A percentile compares a stretch with the other conserved stretches of the same genome.
Evolutionary conservation across 768 basidiomycete species (phyloP).

Genomic region (Podaxis sp.): DNA sequence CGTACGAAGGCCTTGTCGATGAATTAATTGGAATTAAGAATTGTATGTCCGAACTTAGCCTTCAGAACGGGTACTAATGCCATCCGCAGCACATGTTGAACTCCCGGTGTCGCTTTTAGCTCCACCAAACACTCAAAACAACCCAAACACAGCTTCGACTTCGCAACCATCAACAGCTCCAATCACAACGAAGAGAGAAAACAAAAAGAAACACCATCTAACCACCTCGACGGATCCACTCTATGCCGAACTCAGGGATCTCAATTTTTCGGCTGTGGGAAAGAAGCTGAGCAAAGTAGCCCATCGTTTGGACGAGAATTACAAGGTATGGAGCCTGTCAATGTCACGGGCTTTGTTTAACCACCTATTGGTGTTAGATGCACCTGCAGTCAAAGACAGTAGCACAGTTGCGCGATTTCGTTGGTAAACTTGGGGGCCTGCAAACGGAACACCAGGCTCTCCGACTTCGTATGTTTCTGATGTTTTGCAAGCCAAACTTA

Average conservation of each 20-base stretch:
- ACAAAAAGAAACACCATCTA: slow-evolving; percentile 86
- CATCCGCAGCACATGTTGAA: slow-evolving; percentile 64
- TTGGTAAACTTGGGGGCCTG: slow-evolving; percentile 89
- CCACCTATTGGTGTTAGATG: slow-evolving; percentile 38
- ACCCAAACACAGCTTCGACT: slow-evolving; percentile 33
- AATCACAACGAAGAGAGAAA: slow-evolving; percentile 62
- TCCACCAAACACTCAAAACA: slow-evolving; percentile 45
- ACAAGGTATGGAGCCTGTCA: slow-evolving; percentile 53
- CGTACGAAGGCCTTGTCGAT: slow-evolving; percentile 94
- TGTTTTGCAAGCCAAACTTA: neutral
- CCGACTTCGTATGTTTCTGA: slow-evolving; percentile 67
- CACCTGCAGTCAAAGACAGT: slow-evolving; percentile 87
- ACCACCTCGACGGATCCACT: slow-evolving; percentile 76
- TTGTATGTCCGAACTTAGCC: slow-evolving; percentile 46
- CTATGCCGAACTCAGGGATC: slow-evolving; percentile 78
- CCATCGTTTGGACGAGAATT: slow-evolving; percentile 83
- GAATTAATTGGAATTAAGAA: slow-evolving; percentile 89
- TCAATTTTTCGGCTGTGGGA: slow-evolving; percentile 91
- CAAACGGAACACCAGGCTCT: slow-evolving; percentile 90
- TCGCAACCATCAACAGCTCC: slow-evolving; percentile 36
- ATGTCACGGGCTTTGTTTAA: slow-evolving; percentile 3
- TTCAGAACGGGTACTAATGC: slow-evolving; percentile 9
- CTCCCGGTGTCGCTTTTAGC: slow-evolving; percentile 68
- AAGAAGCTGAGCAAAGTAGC: slow-evolving; percentile 78
- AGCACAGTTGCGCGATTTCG: slow-evolving; percentile 89